Evolutionary conservation across 768 basidiomycete species (phyloP).

Genomic region (Chiua virens): DNA sequence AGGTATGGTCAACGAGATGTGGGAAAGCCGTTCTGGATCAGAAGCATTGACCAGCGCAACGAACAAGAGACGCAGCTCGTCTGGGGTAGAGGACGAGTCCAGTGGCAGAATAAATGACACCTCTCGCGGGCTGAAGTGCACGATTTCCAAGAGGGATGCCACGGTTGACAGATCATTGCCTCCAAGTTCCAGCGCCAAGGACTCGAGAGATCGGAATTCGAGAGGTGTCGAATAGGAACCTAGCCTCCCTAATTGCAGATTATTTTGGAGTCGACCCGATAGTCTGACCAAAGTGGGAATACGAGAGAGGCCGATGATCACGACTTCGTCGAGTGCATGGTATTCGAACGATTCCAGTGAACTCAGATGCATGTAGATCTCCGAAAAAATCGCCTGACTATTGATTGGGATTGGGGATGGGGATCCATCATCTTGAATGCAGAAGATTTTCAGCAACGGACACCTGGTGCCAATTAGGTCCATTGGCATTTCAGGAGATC

Average conservation of each 20-base stretch:
- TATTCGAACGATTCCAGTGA: constrained; percentile 25
- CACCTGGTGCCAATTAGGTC: constrained; percentile 20
- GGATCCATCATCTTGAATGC: constrained; percentile 1
- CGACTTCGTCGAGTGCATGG: no score
- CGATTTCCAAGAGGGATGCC: constrained; percentile 19
- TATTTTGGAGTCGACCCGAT: constrained; percentile 11
- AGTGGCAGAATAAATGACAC: constrained; percentile 20
- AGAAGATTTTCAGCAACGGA: constrained; percentile 15
- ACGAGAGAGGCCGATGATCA: constrained; percentile 15
- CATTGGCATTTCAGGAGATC: constrained; percentile 16
- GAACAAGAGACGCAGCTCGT: constrained; percentile 23
- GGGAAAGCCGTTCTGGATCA: constrained; percentile 1
- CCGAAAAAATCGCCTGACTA: constrained; percentile 19
- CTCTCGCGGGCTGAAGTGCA: constrained; percentile 12
- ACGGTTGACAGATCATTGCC: constrained; percentile 9
- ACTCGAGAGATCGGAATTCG: constrained; percentile 12
- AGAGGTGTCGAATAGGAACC: constrained; percentile 9
- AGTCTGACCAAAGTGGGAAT: constrained; percentile 16
- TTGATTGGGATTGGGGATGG: no score
- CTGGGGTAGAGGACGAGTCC: constrained; percentile 5
- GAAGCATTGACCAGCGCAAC: constrained; percentile 16
- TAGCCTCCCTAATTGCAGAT: constrained; percentile 16
- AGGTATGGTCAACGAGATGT: constrained; percentile 7
- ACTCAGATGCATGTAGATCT: background rate
- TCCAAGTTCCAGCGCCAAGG: constrained; percentile 5